These are phyloP conservation scores for Alternaria sp. DNA, from an alignment of 2,329 filamentous ascomycete genomes.

Conservation along the genomic window DNA sequence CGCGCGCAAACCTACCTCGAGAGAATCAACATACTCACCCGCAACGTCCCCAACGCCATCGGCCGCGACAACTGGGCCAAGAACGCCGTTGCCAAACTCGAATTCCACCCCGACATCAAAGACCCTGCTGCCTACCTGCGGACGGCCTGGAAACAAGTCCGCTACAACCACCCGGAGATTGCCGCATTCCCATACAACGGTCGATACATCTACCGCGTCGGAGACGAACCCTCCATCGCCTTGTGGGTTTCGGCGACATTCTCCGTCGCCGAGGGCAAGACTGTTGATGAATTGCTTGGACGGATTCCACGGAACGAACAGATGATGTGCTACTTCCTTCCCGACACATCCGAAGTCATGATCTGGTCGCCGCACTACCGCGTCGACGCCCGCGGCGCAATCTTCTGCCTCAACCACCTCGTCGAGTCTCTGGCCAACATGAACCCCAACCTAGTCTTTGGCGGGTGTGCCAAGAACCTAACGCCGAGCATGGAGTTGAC, in stretches of 20 bases:
- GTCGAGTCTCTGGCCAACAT: slow-evolving; percentile 26
- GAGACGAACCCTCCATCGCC: slow-evolving; percentile 24
- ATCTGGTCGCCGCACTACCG: slow-evolving; percentile 34
- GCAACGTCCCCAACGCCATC: slow-evolving; percentile 32
- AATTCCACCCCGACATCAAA: slow-evolving; percentile 25
- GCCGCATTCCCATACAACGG: slow-evolving; percentile 34
- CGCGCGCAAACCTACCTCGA: slow-evolving; percentile 30
- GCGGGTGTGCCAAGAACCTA: slow-evolving; percentile 31
- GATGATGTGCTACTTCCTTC: slow-evolving; percentile 34
- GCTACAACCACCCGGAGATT: slow-evolving; percentile 33
- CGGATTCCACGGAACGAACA: slow-evolving; percentile 34
- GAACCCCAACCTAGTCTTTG: slow-evolving; percentile 24
- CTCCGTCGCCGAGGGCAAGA: slow-evolving; percentile 20
- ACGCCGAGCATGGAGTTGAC: slow-evolving; percentile 31
- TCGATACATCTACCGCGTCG: slow-evolving; percentile 30
- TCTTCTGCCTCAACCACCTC: slow-evolving; percentile 31
- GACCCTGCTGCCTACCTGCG: slow-evolving; percentile 24
- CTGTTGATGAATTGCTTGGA: slow-evolving; percentile 28
- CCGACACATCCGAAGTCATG: slow-evolving; percentile 27
- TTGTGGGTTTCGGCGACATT: slow-evolving; percentile 35
- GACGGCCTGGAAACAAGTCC: slow-evolving; percentile 35
- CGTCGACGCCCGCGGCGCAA: slow-evolving; percentile 32
- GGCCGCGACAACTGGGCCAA: slow-evolving; percentile 36
- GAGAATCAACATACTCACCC: slow-evolving; percentile 29
- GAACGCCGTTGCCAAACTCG: slow-evolving; percentile 31